Evolutionary conservation across 116 monocot genomes (phyloP), one percentile per base, ranked within the genome.

Genomic region (Dioscorea cayenensis): DNA sequence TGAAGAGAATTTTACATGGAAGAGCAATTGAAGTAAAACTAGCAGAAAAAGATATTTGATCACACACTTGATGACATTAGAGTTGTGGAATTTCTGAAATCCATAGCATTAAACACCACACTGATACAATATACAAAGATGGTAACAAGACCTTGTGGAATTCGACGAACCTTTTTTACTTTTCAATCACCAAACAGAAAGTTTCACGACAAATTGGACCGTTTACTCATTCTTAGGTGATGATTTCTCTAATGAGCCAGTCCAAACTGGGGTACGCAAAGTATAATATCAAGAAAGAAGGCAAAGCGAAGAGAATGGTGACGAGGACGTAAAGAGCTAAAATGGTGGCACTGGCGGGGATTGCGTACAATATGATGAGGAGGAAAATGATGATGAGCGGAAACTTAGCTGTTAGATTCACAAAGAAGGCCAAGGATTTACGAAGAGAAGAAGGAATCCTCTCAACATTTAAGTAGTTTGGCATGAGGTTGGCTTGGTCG

Each of bases 221-320:
- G 32, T 32, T 32, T 32, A 32, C 32, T 0, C 32, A 4, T 32
- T 32, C 32, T 83, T 67, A 83, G 43, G 66, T 72, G 71, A 78
- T 51, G 55, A 83, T 78, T 72, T 83, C 83, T 78, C 78, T 71
- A 28, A 78, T 50, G 28, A 83, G 78, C 83, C 83, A 78, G 68
- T 78, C 78, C 75, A 83, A 78, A 28, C 75, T 75, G 49, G 83
- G 78, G 32, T 78, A 83, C 11, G 83, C 83, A 64, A 83, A 83
- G 78, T 72, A 83, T 50, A 83, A 14, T 11, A 83, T 73, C 68
- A 75, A 59, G 55, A 83, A 65, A 18, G 78, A 78, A 75, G 83
- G 75, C 72, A 79, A 60, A 12, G 76, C 83, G 78, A 83, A 83
- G 32, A 83, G 60, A 23, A 83, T 21, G 12, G 76, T 76, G 4